Percentiles rank a stretch among this genome's conserved stretches.
Evolutionary conservation across 2,329 filamentous ascomycete genomes (phyloP).

Genomic region (Apiospora rasikravindrae): DNA sequence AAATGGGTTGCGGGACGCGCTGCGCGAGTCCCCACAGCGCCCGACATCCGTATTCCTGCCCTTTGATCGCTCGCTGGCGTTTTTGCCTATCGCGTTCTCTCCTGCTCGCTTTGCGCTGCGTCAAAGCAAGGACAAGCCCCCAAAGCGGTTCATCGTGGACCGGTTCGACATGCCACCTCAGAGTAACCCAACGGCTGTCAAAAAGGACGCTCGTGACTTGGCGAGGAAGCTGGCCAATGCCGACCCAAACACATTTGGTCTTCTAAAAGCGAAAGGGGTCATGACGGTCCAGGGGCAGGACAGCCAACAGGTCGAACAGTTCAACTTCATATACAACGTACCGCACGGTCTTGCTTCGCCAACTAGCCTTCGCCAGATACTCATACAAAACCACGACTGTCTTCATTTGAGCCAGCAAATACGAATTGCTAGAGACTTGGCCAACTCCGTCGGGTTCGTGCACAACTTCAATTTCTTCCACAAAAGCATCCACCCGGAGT

Average conservation of each 20-base stretch:
- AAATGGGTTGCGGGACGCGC: background rate
- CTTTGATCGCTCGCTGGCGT: background rate
- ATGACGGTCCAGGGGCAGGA: background rate
- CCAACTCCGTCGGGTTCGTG: constrained; percentile 20
- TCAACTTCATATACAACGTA: background rate
- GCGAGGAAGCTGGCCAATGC: constrained; percentile 5
- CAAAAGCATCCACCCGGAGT: constrained; percentile 23
- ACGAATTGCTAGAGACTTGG: background rate
- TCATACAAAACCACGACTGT: background rate
- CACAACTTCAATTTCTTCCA: constrained; percentile 24
- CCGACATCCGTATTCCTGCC: background rate
- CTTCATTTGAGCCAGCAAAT: background rate
- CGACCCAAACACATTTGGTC: background rate
- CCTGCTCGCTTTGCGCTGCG: background rate
- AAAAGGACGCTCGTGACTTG: background rate
- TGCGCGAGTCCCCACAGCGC: background rate
- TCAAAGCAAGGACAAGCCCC: background rate
- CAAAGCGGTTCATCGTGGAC: background rate
- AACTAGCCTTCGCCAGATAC: background rate
- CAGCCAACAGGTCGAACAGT: background rate
- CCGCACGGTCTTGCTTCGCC: background rate
- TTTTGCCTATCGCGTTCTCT: background rate
- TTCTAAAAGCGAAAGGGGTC: background rate
- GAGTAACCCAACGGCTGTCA: background rate
- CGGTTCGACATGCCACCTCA: background rate